phyloP scores from a whole-genome alignment of 1,284 basidiomycete species.

The Psilocybe mexicana region DNA sequence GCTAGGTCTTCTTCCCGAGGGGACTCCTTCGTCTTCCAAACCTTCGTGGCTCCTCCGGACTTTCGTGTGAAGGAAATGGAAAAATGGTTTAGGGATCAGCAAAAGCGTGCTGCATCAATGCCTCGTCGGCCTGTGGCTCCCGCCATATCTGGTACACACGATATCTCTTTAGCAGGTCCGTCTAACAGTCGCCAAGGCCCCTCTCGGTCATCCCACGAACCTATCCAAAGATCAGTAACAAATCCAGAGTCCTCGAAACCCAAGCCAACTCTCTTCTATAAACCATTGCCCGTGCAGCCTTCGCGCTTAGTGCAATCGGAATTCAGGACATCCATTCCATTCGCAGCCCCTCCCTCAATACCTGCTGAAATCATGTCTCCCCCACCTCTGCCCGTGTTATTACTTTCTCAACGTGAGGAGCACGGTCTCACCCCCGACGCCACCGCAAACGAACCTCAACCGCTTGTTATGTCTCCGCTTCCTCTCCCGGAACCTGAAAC shows the following conservation, averaged over 20 bases:
- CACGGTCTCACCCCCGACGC: conserved; percentile 16
- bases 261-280: conserved; percentile 15
- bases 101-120: conserved; percentile 32
- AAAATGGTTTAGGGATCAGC: conserved; percentile 59
- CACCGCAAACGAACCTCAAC: conserved; percentile 1
- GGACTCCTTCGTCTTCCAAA: conserved; percentile 51
- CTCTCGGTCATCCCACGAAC: conserved; percentile 16
- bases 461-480: not conserved
- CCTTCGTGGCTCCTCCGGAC: conserved; percentile 64
- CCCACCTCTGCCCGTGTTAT: conserved; percentile 32
- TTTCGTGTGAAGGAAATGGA: conserved; percentile 78
- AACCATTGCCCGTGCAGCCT: conserved; percentile 18
- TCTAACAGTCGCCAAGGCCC: conserved; percentile 13
- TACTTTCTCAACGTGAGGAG: conserved; percentile 31
- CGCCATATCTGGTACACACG: conserved; percentile 11
- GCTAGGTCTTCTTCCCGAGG: conserved; percentile 36
- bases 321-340: conserved; percentile 18
- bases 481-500: conserved; percentile 8
- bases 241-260: conserved; percentile 20
- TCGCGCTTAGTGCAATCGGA: conserved; percentile 24
- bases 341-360: conserved; percentile 20
- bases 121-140: conserved; percentile 23
- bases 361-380: conserved; percentile 22
- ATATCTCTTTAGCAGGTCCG: conserved; percentile 13
- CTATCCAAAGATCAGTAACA: conserved; percentile 25